Conservation (phyloP, 1,139 yeast genomes). For the Yamadazyma jaroonii region DNA sequence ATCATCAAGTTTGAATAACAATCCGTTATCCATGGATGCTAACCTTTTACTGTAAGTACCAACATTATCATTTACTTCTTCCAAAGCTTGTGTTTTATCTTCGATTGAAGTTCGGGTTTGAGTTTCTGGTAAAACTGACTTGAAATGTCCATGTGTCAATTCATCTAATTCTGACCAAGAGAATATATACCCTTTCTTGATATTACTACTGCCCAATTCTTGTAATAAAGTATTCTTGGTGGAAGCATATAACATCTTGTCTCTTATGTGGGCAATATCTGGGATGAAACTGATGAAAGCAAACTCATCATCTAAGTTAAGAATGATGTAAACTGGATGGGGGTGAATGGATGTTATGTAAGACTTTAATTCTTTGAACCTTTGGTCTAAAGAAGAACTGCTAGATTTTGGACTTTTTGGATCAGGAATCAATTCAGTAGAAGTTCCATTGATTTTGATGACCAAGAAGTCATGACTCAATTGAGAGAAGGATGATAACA, state of each 20-base stretch:
- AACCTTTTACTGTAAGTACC: conserved; percentile 21
- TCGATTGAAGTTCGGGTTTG: conserved; percentile 64
- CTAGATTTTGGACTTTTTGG: conserved; percentile 27
- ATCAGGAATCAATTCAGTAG: conserved; percentile 44
- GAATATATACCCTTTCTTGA: conserved; percentile 49
- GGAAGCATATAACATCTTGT: conserved; percentile 93
- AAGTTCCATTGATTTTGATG: conserved; percentile 44
- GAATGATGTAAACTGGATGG: conserved; percentile 60
- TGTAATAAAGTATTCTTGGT: conserved; percentile 74
- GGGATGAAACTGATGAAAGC: conserved; percentile 84
- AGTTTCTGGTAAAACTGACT: conserved; percentile 16
- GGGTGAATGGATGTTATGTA: conserved; percentile 36
- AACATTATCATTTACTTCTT: conserved; percentile 18
- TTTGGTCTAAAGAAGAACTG: conserved; percentile 22
- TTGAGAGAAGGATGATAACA: conserved; percentile 31
- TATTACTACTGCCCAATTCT: conserved; percentile 65
- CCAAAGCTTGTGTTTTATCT: conserved; percentile 42
- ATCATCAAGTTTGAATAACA: conserved; percentile 28
- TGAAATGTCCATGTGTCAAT: conserved; percentile 50
- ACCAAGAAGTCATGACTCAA: conserved; percentile 26
- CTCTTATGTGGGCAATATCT: conserved; percentile 75
- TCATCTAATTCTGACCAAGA: conserved; percentile 63
- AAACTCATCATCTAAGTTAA: conserved; percentile 29
- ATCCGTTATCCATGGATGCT: conserved; percentile 35
- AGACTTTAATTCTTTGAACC: conserved; percentile 34